Evolutionary conservation across 2,329 filamentous ascomycete species (phyloP), one percentile per base, ranked within the genome.

Genomic region (Fusarium solani-melongenae): DNA sequence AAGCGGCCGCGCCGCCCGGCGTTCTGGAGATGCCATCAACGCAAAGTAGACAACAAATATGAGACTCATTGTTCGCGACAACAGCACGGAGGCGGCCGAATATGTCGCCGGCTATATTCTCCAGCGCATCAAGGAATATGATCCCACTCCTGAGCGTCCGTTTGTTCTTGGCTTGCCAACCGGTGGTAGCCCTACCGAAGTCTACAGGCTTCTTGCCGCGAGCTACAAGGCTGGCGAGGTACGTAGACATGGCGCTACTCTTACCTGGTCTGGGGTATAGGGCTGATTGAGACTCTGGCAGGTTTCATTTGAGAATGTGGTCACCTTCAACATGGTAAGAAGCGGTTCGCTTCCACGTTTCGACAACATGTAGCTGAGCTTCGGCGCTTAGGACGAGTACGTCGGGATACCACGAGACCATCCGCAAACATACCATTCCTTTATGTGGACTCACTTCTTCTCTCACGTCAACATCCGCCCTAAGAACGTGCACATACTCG

Each of bases 401-500:
- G 92, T 94, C 71, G 91, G 91, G 57, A 88, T 94, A 57, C 90
- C 92, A 17, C 88, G 91, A 73, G 91, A 93, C 76, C 92, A 95
- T 81, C 92, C 92, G 5, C 90, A 94, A 79, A 92, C 90, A 80
- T 95, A 95, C 82, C 92, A 94, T 84, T 92, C 90, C 77, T 95
- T 94, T 84, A 94, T 95, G 93, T 94, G 93, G 87, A 91, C 91
- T 82, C 88, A 94, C 82, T 93, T 95, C 84, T 95, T 95, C 84
- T 91, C 90, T 51, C 92, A 87, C 72, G 89, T 94, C 75, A 91
- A 95, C 79, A 89, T 94, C 69, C 87, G 88, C 62, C 92, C 93
- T 1, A 85, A 87, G 70, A 93, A 86, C 66, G 90, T 94, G 72
- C 90, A 95, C 79, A 92, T 94, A 77, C 87, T 94, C n/a, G 88